Conservation (phyloP, 2,329 filamentous ascomycete species). For the Apiospora pterosperma region DNA sequence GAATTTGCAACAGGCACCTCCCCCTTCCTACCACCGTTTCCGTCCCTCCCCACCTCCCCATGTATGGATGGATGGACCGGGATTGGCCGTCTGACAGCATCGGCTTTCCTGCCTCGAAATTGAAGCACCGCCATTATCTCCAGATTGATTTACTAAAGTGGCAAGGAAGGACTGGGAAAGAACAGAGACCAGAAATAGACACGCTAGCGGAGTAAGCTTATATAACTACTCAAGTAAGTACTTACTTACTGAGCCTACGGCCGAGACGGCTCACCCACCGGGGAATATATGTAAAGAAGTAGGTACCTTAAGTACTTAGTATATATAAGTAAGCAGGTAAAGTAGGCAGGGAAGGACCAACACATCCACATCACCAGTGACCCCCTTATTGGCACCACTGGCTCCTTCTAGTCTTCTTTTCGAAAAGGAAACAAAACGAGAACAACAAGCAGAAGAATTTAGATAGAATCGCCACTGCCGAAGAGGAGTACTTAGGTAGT, state of each 20-base stretch:
- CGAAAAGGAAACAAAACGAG: no score
- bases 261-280: no score
- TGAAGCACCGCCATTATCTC: not conserved
- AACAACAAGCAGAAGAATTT: no score
- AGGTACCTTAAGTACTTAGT: no score
- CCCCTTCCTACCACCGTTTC: not conserved
- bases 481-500: not conserved
- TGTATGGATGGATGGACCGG: no score
- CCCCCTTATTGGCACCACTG: not conserved
- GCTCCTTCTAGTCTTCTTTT: not conserved
- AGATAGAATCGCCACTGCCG: not conserved
- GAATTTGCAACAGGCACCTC: not conserved
- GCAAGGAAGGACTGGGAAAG: no score
- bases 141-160: no score
- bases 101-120: not conserved
- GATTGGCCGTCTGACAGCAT: not conserved
- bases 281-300: not conserved
- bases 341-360: not conserved
- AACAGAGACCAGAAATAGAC: no score
- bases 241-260: no score
- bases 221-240: no score
- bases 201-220: no score
- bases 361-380: not conserved
- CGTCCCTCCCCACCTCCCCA: not conserved
- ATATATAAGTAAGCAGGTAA: not conserved